Evolutionary conservation across 2,329 filamentous ascomycete species (phyloP).

Genomic region (Fusarium bactridioides): DNA sequence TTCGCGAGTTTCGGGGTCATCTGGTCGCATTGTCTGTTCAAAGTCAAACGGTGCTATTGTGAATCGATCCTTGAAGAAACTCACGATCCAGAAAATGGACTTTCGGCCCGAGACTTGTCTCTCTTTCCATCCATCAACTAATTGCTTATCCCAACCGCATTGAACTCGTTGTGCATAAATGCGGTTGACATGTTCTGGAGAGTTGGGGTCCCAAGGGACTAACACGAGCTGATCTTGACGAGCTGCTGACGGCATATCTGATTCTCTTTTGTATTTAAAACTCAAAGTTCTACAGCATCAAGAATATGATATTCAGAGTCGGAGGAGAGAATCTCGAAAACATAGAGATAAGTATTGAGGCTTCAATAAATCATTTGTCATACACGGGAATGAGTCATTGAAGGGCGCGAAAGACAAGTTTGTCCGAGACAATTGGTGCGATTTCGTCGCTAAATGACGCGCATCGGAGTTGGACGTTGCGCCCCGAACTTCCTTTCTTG

Average conservation of each 20-base stretch:
- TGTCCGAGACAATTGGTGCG: neutral
- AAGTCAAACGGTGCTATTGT: neutral
- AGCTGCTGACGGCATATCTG: conserved; percentile 10
- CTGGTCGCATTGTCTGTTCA: conserved; percentile 16
- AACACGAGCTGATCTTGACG: conserved; percentile 15
- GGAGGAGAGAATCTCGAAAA: neutral
- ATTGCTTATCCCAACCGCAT: conserved; percentile 35
- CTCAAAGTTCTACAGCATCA: too few relatives aligned
- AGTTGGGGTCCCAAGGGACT: conserved; percentile 38
- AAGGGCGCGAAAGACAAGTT: neutral
- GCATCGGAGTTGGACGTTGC: neutral
- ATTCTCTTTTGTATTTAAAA: neutral
- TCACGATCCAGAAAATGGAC: conserved; percentile 41
- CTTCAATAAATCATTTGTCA: neutral
- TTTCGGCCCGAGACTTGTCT: conserved; percentile 30
- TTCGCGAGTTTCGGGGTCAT: neutral
- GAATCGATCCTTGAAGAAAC: neutral
- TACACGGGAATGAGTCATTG: conserved; percentile 3
- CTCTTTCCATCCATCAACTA: conserved; percentile 26
- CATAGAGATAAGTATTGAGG: neutral
- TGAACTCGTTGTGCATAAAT: conserved; percentile 27
- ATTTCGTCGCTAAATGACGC: neutral
- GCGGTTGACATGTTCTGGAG: conserved; percentile 12
- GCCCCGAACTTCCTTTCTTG: neutral
- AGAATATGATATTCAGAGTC: too few relatives aligned